Evolutionary conservation across 2,329 filamentous ascomycete genomes (phyloP), one percentile per base, ranked within the genome.

Genomic region (Aureobasidium zeae): DNA sequence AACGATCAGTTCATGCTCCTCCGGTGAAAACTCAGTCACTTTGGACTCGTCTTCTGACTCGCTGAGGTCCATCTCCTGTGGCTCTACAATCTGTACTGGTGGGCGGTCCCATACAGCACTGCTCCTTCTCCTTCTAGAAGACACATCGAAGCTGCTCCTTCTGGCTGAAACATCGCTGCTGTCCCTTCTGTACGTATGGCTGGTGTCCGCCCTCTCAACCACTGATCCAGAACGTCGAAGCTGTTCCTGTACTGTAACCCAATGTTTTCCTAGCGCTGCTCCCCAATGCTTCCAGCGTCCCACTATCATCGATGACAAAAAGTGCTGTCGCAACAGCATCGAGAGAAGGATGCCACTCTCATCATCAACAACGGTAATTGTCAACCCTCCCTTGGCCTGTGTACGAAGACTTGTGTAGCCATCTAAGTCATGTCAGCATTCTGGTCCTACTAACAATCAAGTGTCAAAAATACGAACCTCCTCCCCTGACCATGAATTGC

Each of bases 301-400:
- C 19, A 94, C 66, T 1, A 88, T 81, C 45, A 85, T 84, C 31
- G 94, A 70, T 5, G 80, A 83, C 73, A 94, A 82, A 63, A 94
- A 94, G 63, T 94, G 94, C 59, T 94, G 87, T 10, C 87, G 77
- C 15, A 95, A 71, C 60, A 95, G 80, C 57, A 83, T 85, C 36
- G 83, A 87, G 54, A 94, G 85, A 45, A 94, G 71, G 12, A 93
- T 79, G 3, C 87, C 88, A 52, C 84, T 88, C 58, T 95, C 87
- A 56, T 94, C 86, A 21, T 78, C 79, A 4, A 94, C 80, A 12
- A 94, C 66, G 57, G 88, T 84, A 52, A 86, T 79, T 1, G 81
- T 83, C 3, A 73, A 65, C 12, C 86, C 86, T 19, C 87, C 87
- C 60, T 86, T 81, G 3, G 79, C 76, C 52, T 82, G 65, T 22